A percentile compares a stretch with the other conserved stretches of the same genome.
Evolutionary conservation across 176 grass and related monocot genomes (phyloP).

Genomic region (Oryza punctata): DNA sequence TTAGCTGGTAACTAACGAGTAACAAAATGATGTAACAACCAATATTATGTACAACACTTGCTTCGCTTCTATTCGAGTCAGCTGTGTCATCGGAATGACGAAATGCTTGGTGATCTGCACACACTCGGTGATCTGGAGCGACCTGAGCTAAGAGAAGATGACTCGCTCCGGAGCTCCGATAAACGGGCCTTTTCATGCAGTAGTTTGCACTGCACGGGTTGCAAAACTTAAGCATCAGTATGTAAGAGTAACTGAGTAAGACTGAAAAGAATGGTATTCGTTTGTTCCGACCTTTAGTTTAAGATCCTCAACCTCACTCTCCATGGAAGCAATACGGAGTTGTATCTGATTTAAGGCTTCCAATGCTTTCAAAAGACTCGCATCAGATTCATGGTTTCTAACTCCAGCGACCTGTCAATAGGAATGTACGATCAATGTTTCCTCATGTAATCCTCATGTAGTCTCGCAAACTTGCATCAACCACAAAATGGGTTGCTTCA

Average conservation of each 20-base stretch:
- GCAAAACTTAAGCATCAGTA: not conserved
- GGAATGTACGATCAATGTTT: constrained; percentile 6
- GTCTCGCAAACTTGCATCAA: not conserved
- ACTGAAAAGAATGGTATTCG: not conserved
- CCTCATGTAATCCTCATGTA: constrained; percentile 34
- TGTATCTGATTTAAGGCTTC: constrained; percentile 65
- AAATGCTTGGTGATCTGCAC: constrained; percentile 47
- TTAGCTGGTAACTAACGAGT: constrained; percentile 50
- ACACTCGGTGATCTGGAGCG: constrained; percentile 4
- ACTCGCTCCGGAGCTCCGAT: constrained; percentile 38
- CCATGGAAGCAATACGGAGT: constrained; percentile 55
- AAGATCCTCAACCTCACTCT: constrained; percentile 64
- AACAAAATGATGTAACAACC: not conserved
- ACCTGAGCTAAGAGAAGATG: constrained; percentile 31
- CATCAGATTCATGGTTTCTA: constrained; percentile 40
- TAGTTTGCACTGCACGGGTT: constrained; percentile 53
- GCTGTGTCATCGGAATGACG: constrained; percentile 26
- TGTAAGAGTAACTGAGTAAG: not conserved
- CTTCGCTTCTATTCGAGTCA: not conserved
- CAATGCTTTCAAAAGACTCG: constrained; percentile 60
- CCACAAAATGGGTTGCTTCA: constrained; percentile 14
- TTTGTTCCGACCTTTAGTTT: constrained; percentile 60
- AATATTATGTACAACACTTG: constrained; percentile 41
- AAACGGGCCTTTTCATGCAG: constrained; percentile 58
- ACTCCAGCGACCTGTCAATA: constrained; percentile 68